These are phyloP conservation scores for Asparagopsis taxiformis DNA, from an alignment of 31 red algal species.

Conservation along the genomic window DNA sequence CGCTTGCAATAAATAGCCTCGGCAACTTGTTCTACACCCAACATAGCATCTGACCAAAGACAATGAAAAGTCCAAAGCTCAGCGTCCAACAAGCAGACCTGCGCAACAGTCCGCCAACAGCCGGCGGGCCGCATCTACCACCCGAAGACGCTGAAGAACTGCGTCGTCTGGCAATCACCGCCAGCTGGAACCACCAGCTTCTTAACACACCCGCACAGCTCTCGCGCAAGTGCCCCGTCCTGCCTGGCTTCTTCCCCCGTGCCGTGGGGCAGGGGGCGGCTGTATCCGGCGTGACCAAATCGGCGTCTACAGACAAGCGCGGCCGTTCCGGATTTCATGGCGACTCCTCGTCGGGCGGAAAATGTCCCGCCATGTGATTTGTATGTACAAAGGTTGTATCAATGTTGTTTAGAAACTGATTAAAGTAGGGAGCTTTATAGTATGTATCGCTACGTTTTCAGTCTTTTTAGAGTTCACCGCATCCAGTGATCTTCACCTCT, in stretches of 20 bases:
- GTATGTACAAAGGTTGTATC: no score
- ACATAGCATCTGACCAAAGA: no score
- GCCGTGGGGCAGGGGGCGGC: not conserved
- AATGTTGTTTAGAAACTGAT: not conserved
- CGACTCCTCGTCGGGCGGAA: no score
- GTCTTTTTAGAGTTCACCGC: conserved; percentile 62
- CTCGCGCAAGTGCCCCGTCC: not conserved
- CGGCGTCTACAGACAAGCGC: not conserved
- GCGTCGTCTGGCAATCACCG: not conserved
- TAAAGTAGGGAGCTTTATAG: not conserved
- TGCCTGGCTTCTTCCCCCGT: not conserved
- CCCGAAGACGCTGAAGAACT: not conserved
- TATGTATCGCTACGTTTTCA: not conserved
- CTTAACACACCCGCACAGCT: not conserved
- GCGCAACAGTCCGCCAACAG: not conserved
- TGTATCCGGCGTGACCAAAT: not conserved
- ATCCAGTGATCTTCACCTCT: conserved; percentile 58
- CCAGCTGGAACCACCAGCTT: not conserved
- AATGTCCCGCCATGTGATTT: no score
- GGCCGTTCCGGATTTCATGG: not conserved
- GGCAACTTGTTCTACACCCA: no score
- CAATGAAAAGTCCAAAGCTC: conserved; percentile 4
- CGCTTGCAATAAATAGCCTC: no score
- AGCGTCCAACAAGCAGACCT: conserved; percentile 17
- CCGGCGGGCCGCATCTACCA: not conserved